Conservation (phyloP, 257 asterid species). For the Scutellaria minor region DNA sequence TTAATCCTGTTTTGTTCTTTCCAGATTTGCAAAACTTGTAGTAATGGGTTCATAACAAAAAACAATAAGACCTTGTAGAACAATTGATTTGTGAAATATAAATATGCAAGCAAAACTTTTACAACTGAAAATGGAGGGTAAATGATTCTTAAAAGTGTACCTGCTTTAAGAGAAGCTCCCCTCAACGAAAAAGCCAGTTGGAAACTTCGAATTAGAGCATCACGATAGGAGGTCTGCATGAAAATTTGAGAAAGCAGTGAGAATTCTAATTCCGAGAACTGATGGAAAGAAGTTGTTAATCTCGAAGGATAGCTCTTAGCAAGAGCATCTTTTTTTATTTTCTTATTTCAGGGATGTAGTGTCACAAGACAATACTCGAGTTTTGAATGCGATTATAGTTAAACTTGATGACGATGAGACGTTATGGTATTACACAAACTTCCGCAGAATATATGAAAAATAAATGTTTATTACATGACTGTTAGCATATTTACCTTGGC, state of each 20-base stretch:
- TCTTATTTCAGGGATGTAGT: no score
- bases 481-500: constrained; percentile 69
- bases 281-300: background rate
- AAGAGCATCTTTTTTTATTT: background rate
- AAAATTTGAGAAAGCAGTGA: constrained; percentile 14
- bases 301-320: background rate
- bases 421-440: background rate
- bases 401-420: background rate
- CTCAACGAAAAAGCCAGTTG: constrained; percentile 87
- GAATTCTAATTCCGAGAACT: constrained; percentile 2
- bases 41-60: background rate
- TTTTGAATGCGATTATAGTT: background rate
- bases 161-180: constrained; percentile 61
- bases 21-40: background rate
- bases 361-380: background rate
- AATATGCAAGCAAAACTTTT: constrained; percentile 17
- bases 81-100: constrained; percentile 2
- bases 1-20: background rate
- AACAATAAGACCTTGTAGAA: background rate
- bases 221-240: constrained; percentile 75
- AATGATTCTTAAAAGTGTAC: constrained; percentile 41
- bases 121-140: background rate
- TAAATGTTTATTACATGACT: background rate
- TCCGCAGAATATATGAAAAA: background rate
- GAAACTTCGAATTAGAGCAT: constrained; percentile 77